phyloP scores from a whole-genome alignment of 2,329 filamentous ascomycete species.

The Parafenestella ontariensis region DNA sequence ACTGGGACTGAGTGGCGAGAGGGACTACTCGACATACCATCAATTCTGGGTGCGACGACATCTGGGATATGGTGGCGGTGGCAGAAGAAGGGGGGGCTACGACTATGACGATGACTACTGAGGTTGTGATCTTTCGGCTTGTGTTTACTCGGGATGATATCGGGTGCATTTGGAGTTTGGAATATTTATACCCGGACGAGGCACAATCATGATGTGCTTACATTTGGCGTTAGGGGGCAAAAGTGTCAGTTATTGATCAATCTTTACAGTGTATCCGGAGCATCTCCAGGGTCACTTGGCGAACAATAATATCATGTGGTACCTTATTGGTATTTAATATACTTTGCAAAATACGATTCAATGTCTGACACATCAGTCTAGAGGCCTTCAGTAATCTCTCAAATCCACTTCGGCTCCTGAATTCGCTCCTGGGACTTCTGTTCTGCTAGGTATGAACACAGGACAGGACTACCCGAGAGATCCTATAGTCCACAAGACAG shows the following conservation, averaged over 20 bases:
- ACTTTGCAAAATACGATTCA: no score
- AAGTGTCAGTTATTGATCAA: background rate
- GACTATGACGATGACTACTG: conserved; percentile 3
- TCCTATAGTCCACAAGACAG: background rate
- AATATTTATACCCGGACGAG: background rate
- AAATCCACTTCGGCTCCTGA: no score
- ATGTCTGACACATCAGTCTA: no score
- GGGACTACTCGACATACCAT: conserved; percentile 48
- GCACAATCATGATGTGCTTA: background rate
- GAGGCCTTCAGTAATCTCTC: no score
- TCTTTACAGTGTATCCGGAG: background rate
- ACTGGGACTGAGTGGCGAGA: conserved; percentile 62
- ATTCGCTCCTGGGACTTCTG: no score
- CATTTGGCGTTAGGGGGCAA: background rate
- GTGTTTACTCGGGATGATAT: background rate
- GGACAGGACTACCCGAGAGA: background rate
- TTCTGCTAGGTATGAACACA: background rate
- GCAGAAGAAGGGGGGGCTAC: conserved; percentile 4
- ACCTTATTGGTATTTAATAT: no score
- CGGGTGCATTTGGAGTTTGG: conserved; percentile 3
- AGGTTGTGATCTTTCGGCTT: background rate
- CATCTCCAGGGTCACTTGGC: no score
- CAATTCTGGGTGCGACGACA: conserved; percentile 31
- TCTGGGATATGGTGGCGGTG: conserved; percentile 5
- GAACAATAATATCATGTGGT: no score